Evolutionary conservation across 2,329 filamentous ascomycete species (phyloP).

Genomic region (Diaporthe citri): DNA sequence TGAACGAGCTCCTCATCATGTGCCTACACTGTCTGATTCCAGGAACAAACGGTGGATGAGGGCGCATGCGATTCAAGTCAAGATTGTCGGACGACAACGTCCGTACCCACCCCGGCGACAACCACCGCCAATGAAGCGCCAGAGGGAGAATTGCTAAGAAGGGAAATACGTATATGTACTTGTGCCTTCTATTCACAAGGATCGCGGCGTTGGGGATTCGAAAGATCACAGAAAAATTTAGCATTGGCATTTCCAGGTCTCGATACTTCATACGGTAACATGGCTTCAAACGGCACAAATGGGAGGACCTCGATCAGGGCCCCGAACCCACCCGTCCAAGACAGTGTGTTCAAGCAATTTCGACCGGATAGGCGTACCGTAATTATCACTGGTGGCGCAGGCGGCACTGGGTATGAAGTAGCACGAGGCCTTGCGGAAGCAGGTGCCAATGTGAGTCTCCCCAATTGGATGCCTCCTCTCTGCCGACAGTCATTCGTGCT

Average conservation of each 20-base stretch:
- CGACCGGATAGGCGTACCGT: constrained; percentile 15
- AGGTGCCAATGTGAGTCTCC: neutral
- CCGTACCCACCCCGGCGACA: constrained; percentile 1
- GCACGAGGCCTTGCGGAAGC: neutral
- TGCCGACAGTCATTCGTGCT: neutral
- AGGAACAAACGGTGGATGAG: neutral
- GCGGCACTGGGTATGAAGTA: neutral
- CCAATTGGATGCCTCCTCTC: neutral
- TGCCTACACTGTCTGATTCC: neutral
- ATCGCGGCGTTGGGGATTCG: neutral
- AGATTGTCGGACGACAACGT: neutral
- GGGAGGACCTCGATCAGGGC: constrained; percentile 33
- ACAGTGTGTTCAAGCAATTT: constrained; percentile 40
- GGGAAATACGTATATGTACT: neutral
- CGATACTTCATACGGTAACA: neutral
- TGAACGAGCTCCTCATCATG: neutral
- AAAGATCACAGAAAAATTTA: neutral
- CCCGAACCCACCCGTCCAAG: constrained; percentile 38
- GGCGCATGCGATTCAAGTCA: neutral
- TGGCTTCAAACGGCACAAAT: constrained; percentile 9
- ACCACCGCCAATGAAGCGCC: neutral
- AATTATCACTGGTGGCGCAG: neutral
- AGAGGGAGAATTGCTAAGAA: neutral
- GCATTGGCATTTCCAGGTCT: neutral
- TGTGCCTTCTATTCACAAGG: neutral